Evolutionary conservation across 371 early-diverging fungal species (phyloP).

Genomic region (Batrachochytrium dendrobatidis): DNA sequence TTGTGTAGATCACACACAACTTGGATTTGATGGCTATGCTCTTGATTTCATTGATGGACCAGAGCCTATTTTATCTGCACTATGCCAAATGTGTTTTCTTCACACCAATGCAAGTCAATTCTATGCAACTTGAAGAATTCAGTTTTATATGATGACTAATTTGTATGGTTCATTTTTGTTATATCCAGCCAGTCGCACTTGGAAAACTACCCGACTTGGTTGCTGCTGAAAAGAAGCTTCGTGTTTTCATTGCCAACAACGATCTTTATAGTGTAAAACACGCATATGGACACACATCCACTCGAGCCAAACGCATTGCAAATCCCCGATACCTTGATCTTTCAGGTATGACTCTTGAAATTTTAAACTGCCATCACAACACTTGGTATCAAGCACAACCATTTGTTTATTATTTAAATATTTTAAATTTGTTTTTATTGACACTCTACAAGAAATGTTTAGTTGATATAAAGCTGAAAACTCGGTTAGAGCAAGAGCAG

Average conservation of each 20-base stretch:
- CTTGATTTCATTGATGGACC: slow-evolving; percentile 74
- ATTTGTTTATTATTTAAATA: too few species aligned
- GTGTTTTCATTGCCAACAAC: slow-evolving; percentile 3
- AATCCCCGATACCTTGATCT: neutral
- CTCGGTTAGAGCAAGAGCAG: slow-evolving; percentile 35
- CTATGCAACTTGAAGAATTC: too few species aligned
- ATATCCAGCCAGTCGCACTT: neutral
- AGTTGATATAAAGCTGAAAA: slow-evolving; percentile 24
- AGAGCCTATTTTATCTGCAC: slow-evolving; percentile 48
- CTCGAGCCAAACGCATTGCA: neutral
- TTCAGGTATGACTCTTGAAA: neutral
- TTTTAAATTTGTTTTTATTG: too few species aligned
- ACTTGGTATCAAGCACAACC: too few species aligned
- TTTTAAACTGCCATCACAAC: too few species aligned
- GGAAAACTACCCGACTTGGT: neutral
- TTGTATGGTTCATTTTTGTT: neutral
- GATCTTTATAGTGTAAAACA: slow-evolving; percentile 21
- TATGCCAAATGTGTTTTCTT: slow-evolving; percentile 53
- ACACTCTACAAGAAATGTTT: neutral
- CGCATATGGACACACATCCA: slow-evolving; percentile 32
- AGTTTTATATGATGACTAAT: too few species aligned
- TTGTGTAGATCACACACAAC: too few species aligned
- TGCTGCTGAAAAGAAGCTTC: neutral
- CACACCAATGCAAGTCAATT: slow-evolving; percentile 50
- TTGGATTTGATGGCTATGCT: slow-evolving; percentile 68